Evolutionary conservation across 208 protist species (phyloP).

Genomic region (Porcisia deanei): DNA sequence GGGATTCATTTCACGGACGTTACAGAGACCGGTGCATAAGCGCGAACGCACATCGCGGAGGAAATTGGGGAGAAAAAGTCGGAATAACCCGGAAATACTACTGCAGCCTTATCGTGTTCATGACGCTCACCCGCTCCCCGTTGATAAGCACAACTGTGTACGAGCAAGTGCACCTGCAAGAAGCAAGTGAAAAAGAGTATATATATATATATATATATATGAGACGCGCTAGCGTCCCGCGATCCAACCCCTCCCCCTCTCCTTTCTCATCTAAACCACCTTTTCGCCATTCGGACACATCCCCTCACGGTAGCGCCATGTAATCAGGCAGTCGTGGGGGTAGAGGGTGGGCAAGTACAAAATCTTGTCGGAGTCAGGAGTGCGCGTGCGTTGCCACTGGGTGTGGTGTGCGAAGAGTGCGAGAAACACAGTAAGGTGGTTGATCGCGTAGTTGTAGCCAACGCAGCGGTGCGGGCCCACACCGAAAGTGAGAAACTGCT

Average conservation of each 20-base stretch:
- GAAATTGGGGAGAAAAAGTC: not conserved
- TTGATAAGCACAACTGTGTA: no score
- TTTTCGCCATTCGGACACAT: slow-evolving; percentile 27
- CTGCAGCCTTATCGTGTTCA: no score
- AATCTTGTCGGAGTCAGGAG: slow-evolving; percentile 89
- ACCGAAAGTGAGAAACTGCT: slow-evolving; percentile 94
- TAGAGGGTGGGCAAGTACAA: slow-evolving; percentile 93
- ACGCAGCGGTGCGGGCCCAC: slow-evolving; percentile 92
- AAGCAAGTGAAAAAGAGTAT: no score
- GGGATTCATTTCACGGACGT: no score
- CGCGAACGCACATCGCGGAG: not conserved
- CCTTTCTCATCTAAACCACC: slow-evolving; percentile 8
- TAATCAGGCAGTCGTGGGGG: slow-evolving; percentile 87
- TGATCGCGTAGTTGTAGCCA: slow-evolving; percentile 94
- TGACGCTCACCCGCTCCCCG: no score
- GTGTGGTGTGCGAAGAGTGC: slow-evolving; percentile 67
- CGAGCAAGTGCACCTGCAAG: no score
- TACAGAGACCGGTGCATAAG: not conserved
- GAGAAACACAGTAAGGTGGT: slow-evolving; percentile 92
- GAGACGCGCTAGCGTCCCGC: not conserved
- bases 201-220: no score
- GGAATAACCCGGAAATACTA: not conserved
- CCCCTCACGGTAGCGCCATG: slow-evolving; percentile 62
- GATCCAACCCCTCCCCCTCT: not conserved
- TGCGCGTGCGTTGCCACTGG: slow-evolving; percentile 83